Percentiles rank a stretch among this genome's conserved stretches.
phyloP scores from a whole-genome alignment of 192 early-diverging fungal species.

The Coemansia sp. region DNA sequence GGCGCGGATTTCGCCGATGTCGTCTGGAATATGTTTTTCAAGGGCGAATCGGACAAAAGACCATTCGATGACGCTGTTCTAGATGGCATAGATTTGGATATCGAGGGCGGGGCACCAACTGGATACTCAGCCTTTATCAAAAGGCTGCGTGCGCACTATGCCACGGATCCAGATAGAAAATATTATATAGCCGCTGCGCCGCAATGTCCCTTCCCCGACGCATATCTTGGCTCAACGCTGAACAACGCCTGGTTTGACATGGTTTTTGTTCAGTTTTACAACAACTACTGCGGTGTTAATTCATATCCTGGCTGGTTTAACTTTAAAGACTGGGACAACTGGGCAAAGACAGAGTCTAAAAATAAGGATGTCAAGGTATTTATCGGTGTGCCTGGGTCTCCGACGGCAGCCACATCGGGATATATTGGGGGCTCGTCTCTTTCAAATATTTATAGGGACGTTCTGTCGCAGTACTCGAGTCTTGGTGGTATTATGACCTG shows the following conservation, averaged over 20 bases:
- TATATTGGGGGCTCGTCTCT: conserved; percentile 32
- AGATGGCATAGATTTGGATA: conserved; percentile 64
- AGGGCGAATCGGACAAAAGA: conserved; percentile 53
- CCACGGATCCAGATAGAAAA: conserved; percentile 36
- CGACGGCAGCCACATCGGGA: conserved; percentile 39
- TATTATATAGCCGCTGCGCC: conserved; percentile 61
- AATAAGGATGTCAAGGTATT: conserved; percentile 53
- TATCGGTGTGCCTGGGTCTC: conserved; percentile 49
- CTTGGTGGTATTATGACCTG: conserved; percentile 65
- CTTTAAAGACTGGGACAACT: conserved; percentile 55
- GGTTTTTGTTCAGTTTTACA: conserved; percentile 61
- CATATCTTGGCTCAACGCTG: conserved; percentile 45
- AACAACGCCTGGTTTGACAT: conserved; percentile 56
- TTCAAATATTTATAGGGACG: conserved; percentile 22
- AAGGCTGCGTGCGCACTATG: conserved; percentile 49
- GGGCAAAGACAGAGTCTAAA: conserved; percentile 44
- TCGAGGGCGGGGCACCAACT: conserved; percentile 47
- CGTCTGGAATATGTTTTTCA: conserved; percentile 60
- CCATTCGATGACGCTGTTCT: conserved; percentile 60
- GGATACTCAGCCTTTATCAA: conserved; percentile 55
- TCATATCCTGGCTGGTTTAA: conserved; percentile 35
- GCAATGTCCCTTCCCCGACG: conserved; percentile 57
- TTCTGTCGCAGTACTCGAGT: conserved; percentile 22
- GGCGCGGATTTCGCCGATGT: conserved; percentile 51
- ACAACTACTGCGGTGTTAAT: conserved; percentile 56